Evolutionary conservation across 805 yeast species (phyloP), one percentile per base, ranked within the genome.

Genomic region (Pichia scutulata): DNA sequence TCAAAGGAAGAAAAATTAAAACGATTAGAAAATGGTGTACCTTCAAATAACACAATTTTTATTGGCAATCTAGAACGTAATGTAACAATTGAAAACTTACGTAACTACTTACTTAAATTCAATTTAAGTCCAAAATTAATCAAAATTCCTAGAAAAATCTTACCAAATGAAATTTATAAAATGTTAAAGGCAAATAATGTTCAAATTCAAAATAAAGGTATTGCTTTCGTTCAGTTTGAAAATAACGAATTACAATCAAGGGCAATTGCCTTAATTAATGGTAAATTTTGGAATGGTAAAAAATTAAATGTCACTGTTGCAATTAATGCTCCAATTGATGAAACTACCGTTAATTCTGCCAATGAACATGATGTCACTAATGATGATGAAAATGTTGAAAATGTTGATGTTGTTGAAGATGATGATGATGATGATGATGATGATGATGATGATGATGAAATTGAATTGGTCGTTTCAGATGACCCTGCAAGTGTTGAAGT

Each of bases 291-390:
- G 57, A 78, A 79, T 53, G 96, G 85, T 46, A 78, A 86, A 65
- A 73, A 72, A 46, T 69, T 89, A 52, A 69, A 76, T 43, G 88
- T 85, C 52, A 84, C 82, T 56, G 76, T 83, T 58, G 96, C 96
- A 21, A 76, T 86, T 55, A 87, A 83, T 60, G 71, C 82, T 12
- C 63, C 61, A 23, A 68, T 59, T 44, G 58, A 54, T 21, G 58
- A 56, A 37, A 43, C 43, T 16, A 19, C 22, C 33, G 41, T 33
- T 22, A 26, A 26, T 26, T 26, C 30, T 10, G 10, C 9, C 30
- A 26, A 10, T 10, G 30, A 26, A 26, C 4, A 7, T 26, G 30
- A 8, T 41, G 50, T 40, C 39, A 36, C 46, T 33, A 46, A 43
- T 5, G 49, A 14, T 12, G 23, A 21, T 18, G 41, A 41, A 33